Evolutionary conservation across 768 basidiomycete genomes (phyloP), one percentile per base, ranked within the genome.

Genomic region (Pisolithus tinctorius): DNA sequence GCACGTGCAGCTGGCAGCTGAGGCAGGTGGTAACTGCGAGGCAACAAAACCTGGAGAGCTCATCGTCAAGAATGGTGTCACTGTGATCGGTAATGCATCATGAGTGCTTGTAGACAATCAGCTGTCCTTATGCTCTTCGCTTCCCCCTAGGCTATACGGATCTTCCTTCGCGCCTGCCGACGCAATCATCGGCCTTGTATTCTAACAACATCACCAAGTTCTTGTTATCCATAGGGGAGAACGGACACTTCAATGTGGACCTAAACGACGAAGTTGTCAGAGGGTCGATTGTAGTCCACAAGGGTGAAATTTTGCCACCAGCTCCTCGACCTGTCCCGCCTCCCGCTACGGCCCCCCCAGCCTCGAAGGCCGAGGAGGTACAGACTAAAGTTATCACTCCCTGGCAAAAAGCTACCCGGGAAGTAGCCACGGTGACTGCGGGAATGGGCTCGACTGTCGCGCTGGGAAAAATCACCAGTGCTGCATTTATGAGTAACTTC

Each of bases 191-290:
- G 4, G 90, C 88, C 3, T 71, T 93, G 6, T 93, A 93, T 65
- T 93, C 91, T 6, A 93, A 93, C 69, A 93, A 93, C 61, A 83
- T 93, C 55, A 84, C 86, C 36, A 93, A 93, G 64, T 93, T 93
- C 69, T 75, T 93, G 41, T 73, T 93, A 14, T 91, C 90, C 4
- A 79, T 93, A 7, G 82, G 84, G 27, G 76, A 76, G 37, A 77
- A 84, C 41, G 75, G 74, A 42, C 79, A 72, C 43, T 93, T 82
- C 62, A 67, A 66, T 6, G 70, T 93, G 49, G 80, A 93, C 61
- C 73, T 92, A 14, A 78, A 79, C 14, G 91, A 93, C 59, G 91
- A 93, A 68, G 91, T 93, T 39, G 80, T 87, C 52, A 81, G 90
- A 45, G 88, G 90, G 7, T 82, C 90, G 3, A 74, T 93, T 40